Percentiles rank a stretch among this genome's conserved stretches.
Conservation (phyloP, 2,329 filamentous ascomycete genomes). For the Penicillium polonicum region DNA sequence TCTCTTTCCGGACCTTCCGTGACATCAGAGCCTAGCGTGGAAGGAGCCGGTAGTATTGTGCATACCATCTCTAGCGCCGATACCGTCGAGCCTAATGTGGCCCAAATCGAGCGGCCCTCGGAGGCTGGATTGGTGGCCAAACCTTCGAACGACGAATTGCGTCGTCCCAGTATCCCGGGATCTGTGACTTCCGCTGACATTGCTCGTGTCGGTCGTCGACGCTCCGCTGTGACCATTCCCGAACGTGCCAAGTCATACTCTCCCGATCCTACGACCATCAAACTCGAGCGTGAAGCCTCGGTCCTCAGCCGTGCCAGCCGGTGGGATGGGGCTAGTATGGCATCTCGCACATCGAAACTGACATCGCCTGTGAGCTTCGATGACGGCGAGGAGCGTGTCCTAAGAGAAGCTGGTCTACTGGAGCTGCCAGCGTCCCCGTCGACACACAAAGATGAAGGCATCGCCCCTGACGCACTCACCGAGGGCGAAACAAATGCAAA, state of each 20-base stretch:
- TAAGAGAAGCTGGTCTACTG: conserved; percentile 67
- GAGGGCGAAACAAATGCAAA: conserved; percentile 34
- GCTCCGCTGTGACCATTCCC: conserved; percentile 27
- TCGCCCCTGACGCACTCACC: conserved; percentile 44
- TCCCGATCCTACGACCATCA: conserved; percentile 24
- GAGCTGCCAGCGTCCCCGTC: conserved; percentile 49
- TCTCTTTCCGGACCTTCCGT: conserved; percentile 22
- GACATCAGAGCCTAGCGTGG: conserved; percentile 22
- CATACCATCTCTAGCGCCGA: conserved; percentile 28
- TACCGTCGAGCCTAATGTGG: conserved; percentile 11
- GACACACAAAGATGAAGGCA: conserved; percentile 41
- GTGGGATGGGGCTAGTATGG: conserved; percentile 37
- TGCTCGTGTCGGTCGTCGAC: conserved; percentile 27
- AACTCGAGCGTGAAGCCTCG: conserved; percentile 40
- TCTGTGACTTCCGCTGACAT: conserved; percentile 37
- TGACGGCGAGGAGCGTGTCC: conserved; percentile 65
- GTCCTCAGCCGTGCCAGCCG: conserved; percentile 39
- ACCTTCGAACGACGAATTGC: conserved; percentile 23
- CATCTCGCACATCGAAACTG: conserved; percentile 35
- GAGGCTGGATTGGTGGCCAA: conserved; percentile 23
- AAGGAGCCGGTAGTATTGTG: conserved; percentile 24
- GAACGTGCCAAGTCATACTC: conserved; percentile 31
- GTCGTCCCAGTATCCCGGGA: conserved; percentile 34
- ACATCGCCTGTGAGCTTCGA: conserved; percentile 51
- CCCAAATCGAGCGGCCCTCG: conserved; percentile 19